These are phyloP conservation scores for Trifolium repens DNA, from an alignment of 306 rosid species.

Conservation along the genomic window DNA sequence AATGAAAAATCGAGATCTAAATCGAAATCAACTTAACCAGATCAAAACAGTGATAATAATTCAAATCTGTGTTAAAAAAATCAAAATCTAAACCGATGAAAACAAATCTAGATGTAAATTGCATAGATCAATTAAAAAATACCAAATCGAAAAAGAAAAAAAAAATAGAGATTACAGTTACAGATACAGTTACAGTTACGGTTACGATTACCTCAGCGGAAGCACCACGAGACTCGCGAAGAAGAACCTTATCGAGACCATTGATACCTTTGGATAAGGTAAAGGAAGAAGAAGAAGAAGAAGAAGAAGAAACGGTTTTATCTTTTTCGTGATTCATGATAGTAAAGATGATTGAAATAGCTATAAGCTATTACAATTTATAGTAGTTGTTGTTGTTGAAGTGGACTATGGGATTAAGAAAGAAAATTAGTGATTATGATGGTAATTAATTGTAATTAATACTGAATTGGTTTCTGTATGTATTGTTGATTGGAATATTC, in stretches of 20 bases:
- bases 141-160: too few species aligned
- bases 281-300: slow-evolving; percentile 35
- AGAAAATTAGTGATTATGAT: background rate
- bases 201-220: slow-evolving; percentile 60
- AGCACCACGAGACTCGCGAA: slow-evolving; percentile 65
- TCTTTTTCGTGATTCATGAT: slow-evolving; percentile 44
- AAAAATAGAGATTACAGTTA: background rate
- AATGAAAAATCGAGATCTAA: slow-evolving; percentile 22
- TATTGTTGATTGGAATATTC: background rate
- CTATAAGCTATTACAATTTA: background rate
- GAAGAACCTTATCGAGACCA: slow-evolving; percentile 72
- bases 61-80: background rate
- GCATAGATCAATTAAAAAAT: slow-evolving; percentile 22
- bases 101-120: slow-evolving; percentile 14
- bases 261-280: slow-evolving; percentile 66
- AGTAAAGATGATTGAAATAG: background rate
- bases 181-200: background rate
- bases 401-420: slow-evolving; percentile 1
- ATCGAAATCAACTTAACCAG: slow-evolving; percentile 36
- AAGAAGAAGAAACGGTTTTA: slow-evolving; percentile 15
- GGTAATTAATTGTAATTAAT: background rate
- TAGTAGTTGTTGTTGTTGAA: background rate
- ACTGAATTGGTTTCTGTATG: background rate
- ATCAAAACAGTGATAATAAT: slow-evolving; percentile 3
- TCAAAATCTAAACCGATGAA: background rate